These are phyloP conservation scores for Magnolia kwangsiensis DNA, from an alignment of 164 flowering plant species.

Conservation along the genomic window DNA sequence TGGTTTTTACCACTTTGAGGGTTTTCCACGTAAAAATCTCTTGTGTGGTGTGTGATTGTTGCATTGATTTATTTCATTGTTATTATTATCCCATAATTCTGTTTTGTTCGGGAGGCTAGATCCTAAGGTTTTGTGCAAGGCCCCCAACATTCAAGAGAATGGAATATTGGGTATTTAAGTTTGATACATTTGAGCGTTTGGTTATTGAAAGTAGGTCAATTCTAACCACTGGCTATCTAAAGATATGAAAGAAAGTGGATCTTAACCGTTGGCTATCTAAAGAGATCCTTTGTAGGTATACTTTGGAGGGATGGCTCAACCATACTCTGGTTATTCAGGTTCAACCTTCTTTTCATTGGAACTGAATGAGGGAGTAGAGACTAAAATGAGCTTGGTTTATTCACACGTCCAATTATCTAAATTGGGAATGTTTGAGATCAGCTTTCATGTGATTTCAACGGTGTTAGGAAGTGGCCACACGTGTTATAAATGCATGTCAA, in stretches of 20 bases:
- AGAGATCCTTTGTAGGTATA: neutral
- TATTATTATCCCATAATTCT: too few species aligned
- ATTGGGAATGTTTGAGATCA: neutral
- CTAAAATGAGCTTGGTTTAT: neutral
- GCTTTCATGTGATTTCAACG: neutral
- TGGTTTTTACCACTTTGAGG: too few species aligned
- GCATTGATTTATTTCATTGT: too few species aligned
- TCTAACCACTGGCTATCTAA: too few species aligned
- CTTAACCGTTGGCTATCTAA: neutral
- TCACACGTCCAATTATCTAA: neutral
- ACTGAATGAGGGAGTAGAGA: neutral
- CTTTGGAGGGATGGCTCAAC: neutral
- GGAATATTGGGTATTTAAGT: neutral
- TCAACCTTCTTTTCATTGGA: neutral
- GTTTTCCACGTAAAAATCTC: too few species aligned
- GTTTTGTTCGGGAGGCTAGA: too few species aligned
- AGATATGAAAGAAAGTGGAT: too few species aligned
- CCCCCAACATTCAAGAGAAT: too few species aligned
- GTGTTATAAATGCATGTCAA: neutral
- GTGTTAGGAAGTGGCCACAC: neutral
- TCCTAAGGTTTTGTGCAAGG: too few species aligned
- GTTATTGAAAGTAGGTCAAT: too few species aligned
- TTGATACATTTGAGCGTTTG: neutral
- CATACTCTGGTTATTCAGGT: neutral
- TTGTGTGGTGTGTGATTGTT: too few species aligned